These are phyloP conservation scores for Diatrype stigma DNA, from an alignment of 2,329 filamentous ascomycete species.

Conservation along the genomic window DNA sequence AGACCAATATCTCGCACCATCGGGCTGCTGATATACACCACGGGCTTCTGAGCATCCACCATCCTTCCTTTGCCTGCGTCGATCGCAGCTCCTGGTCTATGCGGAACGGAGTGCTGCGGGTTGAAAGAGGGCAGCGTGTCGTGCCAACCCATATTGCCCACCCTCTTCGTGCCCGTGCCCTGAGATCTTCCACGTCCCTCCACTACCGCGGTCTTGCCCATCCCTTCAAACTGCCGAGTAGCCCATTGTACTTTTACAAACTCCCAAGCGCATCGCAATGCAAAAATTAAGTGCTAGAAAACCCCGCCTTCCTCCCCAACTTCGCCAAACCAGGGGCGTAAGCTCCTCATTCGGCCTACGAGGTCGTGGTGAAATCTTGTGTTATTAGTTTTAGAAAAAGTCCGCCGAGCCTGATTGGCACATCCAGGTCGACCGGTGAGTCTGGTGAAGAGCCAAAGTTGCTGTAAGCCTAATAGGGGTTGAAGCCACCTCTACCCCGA, in stretches of 20 bases:
- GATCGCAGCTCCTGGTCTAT: background rate
- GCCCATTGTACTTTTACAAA: background rate
- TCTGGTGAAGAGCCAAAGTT: conserved; percentile 1
- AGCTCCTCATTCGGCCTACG: background rate
- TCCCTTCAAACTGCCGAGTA: background rate
- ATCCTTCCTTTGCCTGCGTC: background rate
- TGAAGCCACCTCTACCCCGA: conserved; percentile 53
- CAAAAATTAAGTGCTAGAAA: background rate
- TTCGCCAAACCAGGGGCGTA: background rate
- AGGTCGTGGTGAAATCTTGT: background rate
- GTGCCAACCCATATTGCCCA: too few species aligned
- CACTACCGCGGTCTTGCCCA: too few species aligned
- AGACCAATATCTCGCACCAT: background rate
- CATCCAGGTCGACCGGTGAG: background rate
- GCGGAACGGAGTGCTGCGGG: too few species aligned
- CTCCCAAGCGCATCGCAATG: background rate
- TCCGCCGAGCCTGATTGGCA: background rate
- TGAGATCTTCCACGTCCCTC: too few species aligned
- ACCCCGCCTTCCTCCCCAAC: background rate
- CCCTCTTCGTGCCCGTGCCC: too few species aligned
- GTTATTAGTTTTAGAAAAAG: background rate
- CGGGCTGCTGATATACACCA: background rate
- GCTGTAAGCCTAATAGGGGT: conserved; percentile 52
- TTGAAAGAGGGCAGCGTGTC: too few species aligned
- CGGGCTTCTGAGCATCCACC: background rate